Evolutionary conservation across 2,329 filamentous ascomycete species (phyloP).

Genomic region (Aspergillus ibericus): DNA sequence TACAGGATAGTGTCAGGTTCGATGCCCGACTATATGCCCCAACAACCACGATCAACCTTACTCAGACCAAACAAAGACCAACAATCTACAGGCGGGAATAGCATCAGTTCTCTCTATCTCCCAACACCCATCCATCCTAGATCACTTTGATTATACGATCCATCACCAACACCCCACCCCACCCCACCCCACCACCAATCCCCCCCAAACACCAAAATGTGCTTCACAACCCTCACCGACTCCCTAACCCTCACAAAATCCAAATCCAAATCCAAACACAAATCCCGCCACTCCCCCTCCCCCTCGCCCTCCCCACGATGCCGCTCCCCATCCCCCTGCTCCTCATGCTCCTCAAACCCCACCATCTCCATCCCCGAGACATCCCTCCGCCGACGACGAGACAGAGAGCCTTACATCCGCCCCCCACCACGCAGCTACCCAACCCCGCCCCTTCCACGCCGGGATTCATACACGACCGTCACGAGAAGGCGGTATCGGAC

Average conservation of each 20-base stretch:
- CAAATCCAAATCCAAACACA: no score
- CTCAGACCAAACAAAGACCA: no score
- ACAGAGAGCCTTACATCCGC: neutral
- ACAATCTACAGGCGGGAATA: no score
- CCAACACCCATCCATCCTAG: no score
- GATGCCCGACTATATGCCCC: no score
- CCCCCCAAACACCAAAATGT: neutral
- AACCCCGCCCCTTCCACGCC: neutral
- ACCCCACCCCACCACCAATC: neutral
- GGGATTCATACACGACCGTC: constrained; percentile 16
- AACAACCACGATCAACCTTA: no score
- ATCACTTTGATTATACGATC: no score
- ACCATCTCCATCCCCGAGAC: neutral
- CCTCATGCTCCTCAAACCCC: neutral
- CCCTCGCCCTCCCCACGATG: neutral
- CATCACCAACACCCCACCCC: no score
- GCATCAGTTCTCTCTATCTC: no score
- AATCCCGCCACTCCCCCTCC: neutral
- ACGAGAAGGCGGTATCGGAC: constrained; percentile 12
- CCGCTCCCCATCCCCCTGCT: neutral
- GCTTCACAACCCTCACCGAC: neutral
- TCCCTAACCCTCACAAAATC: neutral
- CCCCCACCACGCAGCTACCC: constrained; percentile 3
- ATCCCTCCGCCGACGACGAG: no score
- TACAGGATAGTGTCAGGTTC: no score